Base-by-base conservation (phyloP, 1,139 yeast genomes). In the Hansenula lynferdii region DNA sequence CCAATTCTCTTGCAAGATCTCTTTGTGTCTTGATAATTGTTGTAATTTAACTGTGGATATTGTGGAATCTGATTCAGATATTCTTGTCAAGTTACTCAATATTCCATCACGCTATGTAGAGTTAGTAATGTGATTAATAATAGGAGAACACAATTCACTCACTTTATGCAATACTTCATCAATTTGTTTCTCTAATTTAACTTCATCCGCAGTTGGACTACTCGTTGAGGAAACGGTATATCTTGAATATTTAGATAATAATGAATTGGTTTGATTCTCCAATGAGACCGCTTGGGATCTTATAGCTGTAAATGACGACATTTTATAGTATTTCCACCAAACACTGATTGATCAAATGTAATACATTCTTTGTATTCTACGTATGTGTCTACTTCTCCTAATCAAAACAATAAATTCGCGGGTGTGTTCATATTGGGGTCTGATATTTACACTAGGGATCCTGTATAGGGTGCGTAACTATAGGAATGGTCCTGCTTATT, bases 1-100 rank as follows among this genome's bases (percentile, higher is more conserved):
- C 60, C 75, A 70, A 59, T 86, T 94, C 40, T 89, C 95, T 39
- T 67, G 72, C 26, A 87, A 65, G 21, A 77, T 74, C 57, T 89
- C 96, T 51, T 75, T 77, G 58, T 89, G 96, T 42, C 97, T 77
- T 40, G 82, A 78, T 34, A 89, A 65, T 57, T 92, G 97, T 53
- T 85, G 92, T 28, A 80, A 61, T 60, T 86, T 85, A 0, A 92
- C 76, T 1, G 92, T 76, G 2, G 89, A 73, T 7, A 81, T 66
- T n/a, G 69, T 61, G 15, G 71, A 57, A 50, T 80, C 84, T 4
- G 80, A 67, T 38, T 83, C 87, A 34, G 78, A 74, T 23, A 70
- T 58, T 39, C 67, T 61, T 37, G 59, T 56, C 37, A 65, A 60
- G 36, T 31, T 66, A 48, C 33, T 64, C 60, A 32, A 65, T 49